A percentile compares a stretch with the other conserved stretches of the same genome.
Evolutionary conservation across 306 rosid genomes (phyloP).

Genomic region (Malus domestica): ASM211411v1 NC_041797.1:1846501-1847000

Average conservation of each 20-base stretch:
- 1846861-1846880: conserved; percentile 19
- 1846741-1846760: no score
- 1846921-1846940: not conserved
- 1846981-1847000: not conserved
- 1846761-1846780: not conserved
- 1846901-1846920: conserved; percentile 36
- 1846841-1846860: conserved; percentile 43
- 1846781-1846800: not conserved
- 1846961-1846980: not conserved
- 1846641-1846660: conserved; percentile 70
- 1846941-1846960: not conserved
- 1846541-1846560: not conserved
- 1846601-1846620: conserved; percentile 67
- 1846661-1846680: conserved; percentile 56
- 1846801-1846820: conserved; percentile 60
- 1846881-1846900: conserved; percentile 16
- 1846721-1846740: not conserved
- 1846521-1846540: not conserved
- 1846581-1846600: conserved; percentile 30
- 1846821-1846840: conserved; percentile 57
- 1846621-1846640: conserved; percentile 60
- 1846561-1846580: not conserved
- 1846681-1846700: conserved; percentile 41
- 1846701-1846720: not conserved
- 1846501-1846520: not conserved